These are phyloP conservation scores for Phytophthora crassamura DNA, from an alignment of 352 stramenopile species.

Conservation along the genomic window DNA sequence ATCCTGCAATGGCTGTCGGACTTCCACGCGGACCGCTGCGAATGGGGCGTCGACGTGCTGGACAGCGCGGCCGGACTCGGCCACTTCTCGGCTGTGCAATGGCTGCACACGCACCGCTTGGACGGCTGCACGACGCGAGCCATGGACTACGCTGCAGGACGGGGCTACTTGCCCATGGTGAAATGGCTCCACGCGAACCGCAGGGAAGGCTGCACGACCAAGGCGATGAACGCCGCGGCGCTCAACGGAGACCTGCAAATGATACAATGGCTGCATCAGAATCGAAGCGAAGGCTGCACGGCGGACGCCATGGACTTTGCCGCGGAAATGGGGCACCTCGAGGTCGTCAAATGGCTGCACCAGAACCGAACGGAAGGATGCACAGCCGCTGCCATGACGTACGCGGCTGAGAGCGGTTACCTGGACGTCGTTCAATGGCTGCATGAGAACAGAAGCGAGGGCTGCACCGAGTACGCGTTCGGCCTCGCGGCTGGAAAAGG, in stretches of 20 bases:
- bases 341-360: no score
- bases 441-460: constrained; percentile 9
- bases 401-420: not conserved
- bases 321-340: constrained; percentile 5
- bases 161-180: constrained; percentile 5
- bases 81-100: constrained; percentile 5
- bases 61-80: constrained; percentile 3
- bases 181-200: constrained; percentile 16
- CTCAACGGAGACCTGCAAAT: constrained; percentile 1
- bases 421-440: constrained; percentile 8
- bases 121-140: constrained; percentile 8
- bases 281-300: constrained; percentile 8
- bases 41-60: constrained; percentile 12
- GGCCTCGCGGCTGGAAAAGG: constrained; percentile 2
- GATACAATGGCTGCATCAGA: constrained; percentile 19
- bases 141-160: constrained; percentile 5
- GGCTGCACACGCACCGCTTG: constrained; percentile 1
- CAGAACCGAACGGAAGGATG: constrained; percentile 9
- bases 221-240: constrained; percentile 7
- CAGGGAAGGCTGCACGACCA: constrained; percentile 7
- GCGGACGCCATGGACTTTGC: constrained; percentile 8
- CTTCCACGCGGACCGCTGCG: constrained; percentile 9
- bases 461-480: constrained; percentile 7
- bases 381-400: constrained; percentile 1
- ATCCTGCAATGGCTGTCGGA: constrained; percentile 21